Percentiles rank a stretch among this genome's conserved stretches.
phyloP scores from a whole-genome alignment of 2,329 filamentous ascomycete genomes.

The Diaporthe capsici region DNA sequence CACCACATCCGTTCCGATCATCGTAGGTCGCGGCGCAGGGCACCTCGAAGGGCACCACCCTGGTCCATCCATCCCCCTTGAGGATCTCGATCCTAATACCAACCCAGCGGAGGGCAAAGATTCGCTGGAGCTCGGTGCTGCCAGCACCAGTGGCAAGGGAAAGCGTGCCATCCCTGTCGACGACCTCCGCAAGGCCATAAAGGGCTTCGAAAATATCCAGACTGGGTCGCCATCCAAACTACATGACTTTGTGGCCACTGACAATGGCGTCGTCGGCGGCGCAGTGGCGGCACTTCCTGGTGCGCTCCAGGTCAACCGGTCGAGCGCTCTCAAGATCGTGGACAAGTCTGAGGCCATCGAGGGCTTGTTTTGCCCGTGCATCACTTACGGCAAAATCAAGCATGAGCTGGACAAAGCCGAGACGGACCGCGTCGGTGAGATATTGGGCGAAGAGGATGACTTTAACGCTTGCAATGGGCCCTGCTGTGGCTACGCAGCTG shows the following conservation, averaged over 20 bases:
- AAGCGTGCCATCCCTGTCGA: constrained; percentile 7
- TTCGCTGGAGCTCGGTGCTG: background rate
- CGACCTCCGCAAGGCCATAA: background rate
- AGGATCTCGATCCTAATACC: background rate
- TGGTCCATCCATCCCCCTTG: constrained; percentile 15
- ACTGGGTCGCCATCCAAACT: constrained; percentile 1
- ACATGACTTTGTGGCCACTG: constrained; percentile 37
- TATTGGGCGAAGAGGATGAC: background rate
- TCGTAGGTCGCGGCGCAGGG: background rate
- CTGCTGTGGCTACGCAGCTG: constrained; percentile 33
- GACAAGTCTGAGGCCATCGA: constrained; percentile 36
- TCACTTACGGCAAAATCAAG: constrained; percentile 39
- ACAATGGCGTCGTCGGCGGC: constrained; percentile 23
- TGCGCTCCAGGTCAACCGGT: constrained; percentile 26
- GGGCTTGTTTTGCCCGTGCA: constrained; percentile 38
- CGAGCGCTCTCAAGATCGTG: constrained; percentile 34
- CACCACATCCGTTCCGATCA: background rate
- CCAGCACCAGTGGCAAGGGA: background rate
- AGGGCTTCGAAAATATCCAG: background rate
- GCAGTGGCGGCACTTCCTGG: background rate
- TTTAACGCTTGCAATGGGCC: constrained; percentile 34
- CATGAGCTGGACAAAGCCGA: constrained; percentile 35
- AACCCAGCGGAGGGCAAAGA: background rate
- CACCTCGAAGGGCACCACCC: background rate
- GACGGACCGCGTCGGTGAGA: constrained; percentile 19